Evolutionary conservation across 805 yeast species (phyloP).

Genomic region (Blastobotrys parvus): DNA sequence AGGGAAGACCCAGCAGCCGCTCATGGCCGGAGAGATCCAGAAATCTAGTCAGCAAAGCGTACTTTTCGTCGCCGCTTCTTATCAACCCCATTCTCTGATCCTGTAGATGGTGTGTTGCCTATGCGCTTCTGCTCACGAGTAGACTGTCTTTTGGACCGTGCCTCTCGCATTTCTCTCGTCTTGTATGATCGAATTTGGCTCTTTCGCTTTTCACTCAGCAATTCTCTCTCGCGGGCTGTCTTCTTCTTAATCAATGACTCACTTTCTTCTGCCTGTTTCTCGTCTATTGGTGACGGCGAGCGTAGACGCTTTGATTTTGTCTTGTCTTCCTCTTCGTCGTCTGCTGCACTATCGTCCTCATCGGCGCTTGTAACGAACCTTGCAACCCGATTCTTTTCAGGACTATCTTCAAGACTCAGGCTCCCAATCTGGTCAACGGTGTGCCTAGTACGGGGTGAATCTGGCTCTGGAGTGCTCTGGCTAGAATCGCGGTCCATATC

Average conservation of each 20-base stretch:
- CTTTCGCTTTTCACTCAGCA: not conserved
- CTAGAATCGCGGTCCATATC: too few relatives aligned
- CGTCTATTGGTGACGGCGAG: too few relatives aligned
- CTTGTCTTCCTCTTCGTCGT: too few relatives aligned
- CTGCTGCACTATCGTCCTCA: too few relatives aligned
- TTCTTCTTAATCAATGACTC: not conserved
- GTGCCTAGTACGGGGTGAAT: too few relatives aligned
- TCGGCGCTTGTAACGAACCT: too few relatives aligned
- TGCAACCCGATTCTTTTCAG: too few relatives aligned
- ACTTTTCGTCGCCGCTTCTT: not conserved
- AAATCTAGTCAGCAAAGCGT: not conserved
- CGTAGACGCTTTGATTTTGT: too few relatives aligned
- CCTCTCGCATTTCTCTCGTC: not conserved
- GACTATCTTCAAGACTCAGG: too few relatives aligned
- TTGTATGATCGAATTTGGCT: slow-evolving; percentile 1
- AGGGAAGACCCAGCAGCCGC: not conserved
- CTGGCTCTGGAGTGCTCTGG: too few relatives aligned
- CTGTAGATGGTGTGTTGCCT: not conserved
- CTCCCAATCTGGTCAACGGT: too few relatives aligned
- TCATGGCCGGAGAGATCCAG: too few relatives aligned
- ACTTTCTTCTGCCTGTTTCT: not conserved
- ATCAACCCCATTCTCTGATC: not conserved
- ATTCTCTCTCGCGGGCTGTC: not conserved
- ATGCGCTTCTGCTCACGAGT: not conserved
- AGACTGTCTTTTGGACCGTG: not conserved